Evolutionary conservation across 805 yeast species (phyloP).

Genomic region (Yarrowia sp.): DNA sequence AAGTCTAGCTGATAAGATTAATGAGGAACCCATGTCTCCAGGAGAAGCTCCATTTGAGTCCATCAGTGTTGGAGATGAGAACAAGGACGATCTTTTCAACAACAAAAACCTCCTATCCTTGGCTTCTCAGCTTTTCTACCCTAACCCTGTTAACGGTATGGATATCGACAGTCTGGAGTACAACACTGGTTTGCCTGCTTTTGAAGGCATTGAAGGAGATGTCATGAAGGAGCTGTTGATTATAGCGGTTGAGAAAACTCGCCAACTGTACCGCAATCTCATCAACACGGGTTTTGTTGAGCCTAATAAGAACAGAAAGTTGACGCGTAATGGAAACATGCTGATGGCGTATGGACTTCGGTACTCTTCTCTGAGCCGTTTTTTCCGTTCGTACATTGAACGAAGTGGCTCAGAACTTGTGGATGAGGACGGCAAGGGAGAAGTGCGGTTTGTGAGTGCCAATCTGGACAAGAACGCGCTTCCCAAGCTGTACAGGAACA

Average conservation of each 20-base stretch:
- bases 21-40: too few species aligned
- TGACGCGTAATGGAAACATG: not conserved
- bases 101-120: not conserved
- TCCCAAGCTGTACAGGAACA: not conserved
- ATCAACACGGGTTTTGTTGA: not conserved
- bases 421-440: not conserved
- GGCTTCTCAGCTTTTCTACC: not conserved
- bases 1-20: not conserved
- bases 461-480: not conserved
- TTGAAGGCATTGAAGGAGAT: conserved; percentile 8
- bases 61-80: not conserved
- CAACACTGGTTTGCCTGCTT: not conserved
- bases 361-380: not conserved
- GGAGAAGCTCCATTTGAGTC: not conserved
- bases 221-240: not conserved
- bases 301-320: too few species aligned
- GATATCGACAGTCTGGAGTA: conserved; percentile 18
- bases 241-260: not conserved
- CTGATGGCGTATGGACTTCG: not conserved
- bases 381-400: not conserved
- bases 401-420: conserved; percentile 6
- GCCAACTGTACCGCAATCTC: not conserved
- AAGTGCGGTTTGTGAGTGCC: not conserved
- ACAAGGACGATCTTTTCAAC: not conserved
- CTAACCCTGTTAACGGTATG: conserved; percentile 4